These are phyloP conservation scores for Erythrobasidium hasegawianum DNA, from an alignment of 1,284 basidiomycete genomes.

Conservation along the genomic window DNA sequence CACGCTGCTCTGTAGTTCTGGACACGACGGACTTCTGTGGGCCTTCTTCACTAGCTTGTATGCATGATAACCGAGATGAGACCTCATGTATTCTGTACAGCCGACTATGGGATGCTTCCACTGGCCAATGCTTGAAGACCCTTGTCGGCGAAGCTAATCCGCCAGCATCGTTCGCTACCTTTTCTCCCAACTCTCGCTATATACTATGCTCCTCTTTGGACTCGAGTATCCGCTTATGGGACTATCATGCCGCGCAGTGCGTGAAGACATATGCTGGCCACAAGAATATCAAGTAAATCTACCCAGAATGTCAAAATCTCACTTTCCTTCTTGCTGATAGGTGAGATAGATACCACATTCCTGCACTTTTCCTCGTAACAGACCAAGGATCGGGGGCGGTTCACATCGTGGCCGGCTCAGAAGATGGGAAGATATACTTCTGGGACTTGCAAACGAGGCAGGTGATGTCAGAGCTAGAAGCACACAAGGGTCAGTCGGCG, in stretches of 20 bases:
- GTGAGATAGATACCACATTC: slow-evolving; percentile 40
- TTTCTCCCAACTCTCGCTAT: slow-evolving; percentile 86
- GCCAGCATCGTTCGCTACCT: slow-evolving; percentile 81
- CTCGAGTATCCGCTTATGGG: slow-evolving; percentile 88
- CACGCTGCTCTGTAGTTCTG: slow-evolving; percentile 84
- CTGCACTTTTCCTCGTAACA: slow-evolving; percentile 33
- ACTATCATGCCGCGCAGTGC: slow-evolving; percentile 83
- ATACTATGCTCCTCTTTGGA: slow-evolving; percentile 86
- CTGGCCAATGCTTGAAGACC: slow-evolving; percentile 95
- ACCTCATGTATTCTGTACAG: slow-evolving; percentile 52
- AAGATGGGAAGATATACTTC: slow-evolving; percentile 79
- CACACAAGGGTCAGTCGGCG: slow-evolving; percentile 66
- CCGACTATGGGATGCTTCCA: slow-evolving; percentile 93
- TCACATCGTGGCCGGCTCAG: slow-evolving; percentile 80
- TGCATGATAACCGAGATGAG: too few relatives aligned
- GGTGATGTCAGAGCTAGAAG: slow-evolving; percentile 68
- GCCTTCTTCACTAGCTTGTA: too few relatives aligned
- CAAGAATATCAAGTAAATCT: slow-evolving; percentile 65
- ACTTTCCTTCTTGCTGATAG: too few relatives aligned
- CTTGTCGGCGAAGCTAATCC: slow-evolving; percentile 93
- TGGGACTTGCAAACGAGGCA: slow-evolving; percentile 87
- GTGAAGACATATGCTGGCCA: slow-evolving; percentile 89
- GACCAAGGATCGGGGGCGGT: slow-evolving; percentile 55
- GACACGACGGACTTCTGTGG: slow-evolving; percentile 94
- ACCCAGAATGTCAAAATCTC: too few relatives aligned